Percentiles rank a stretch among this genome's conserved stretches.
Conservation (phyloP, 1,139 yeast species). For the Nakaseomyces nivariensis region DNA sequence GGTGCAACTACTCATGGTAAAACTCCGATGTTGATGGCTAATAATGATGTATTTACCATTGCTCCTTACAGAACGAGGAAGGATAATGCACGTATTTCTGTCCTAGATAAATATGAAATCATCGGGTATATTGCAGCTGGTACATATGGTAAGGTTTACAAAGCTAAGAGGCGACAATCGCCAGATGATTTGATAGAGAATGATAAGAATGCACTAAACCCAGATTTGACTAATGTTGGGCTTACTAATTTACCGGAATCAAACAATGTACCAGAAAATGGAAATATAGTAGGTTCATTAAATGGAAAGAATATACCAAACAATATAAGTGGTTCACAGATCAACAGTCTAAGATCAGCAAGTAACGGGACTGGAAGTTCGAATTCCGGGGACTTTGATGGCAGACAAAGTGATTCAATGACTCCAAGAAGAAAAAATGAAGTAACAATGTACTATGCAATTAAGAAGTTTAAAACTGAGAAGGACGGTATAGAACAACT, state of each 20-base stretch:
- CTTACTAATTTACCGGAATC: not conserved
- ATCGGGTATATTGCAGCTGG: conserved; percentile 98
- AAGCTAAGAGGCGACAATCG: conserved; percentile 47
- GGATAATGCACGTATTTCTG: conserved; percentile 60
- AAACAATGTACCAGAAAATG: not conserved
- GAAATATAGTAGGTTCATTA: not conserved
- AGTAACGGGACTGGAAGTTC: not conserved
- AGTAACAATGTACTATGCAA: conserved; percentile 45
- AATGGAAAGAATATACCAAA: not conserved
- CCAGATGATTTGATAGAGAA: conserved; percentile 6
- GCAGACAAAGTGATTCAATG: not conserved
- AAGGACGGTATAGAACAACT: conserved; percentile 78
- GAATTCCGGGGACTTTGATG: not conserved
- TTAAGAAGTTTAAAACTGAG: conserved; percentile 90
- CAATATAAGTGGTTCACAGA: not conserved
- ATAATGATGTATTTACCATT: conserved; percentile 55
- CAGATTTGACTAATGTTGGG: not conserved
- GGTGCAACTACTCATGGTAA: conserved; percentile 20
- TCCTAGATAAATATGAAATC: conserved; percentile 72
- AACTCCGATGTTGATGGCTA: conserved; percentile 49
- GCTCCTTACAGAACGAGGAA: conserved; percentile 68
- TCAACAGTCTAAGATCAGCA: not conserved
- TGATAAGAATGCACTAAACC: not conserved
- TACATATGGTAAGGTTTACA: conserved; percentile 93
- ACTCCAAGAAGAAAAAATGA: not conserved